Evolutionary conservation across 2,329 filamentous ascomycete species (phyloP), one percentile per base, ranked within the genome.

Genomic region (Colletotrichum magnum): DNA sequence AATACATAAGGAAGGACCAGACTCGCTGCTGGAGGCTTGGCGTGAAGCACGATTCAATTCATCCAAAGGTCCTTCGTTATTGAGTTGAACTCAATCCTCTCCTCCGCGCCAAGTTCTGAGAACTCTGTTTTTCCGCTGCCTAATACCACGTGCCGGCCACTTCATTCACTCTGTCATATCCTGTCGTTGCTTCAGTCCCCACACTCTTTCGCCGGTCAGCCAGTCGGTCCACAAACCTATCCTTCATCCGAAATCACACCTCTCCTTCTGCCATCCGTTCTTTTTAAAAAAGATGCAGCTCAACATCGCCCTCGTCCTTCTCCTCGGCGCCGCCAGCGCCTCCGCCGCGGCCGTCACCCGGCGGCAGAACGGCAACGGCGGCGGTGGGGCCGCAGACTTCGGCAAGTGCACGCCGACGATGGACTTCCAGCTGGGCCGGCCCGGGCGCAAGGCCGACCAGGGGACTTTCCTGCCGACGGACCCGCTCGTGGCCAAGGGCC

Each of bases 401-500:
- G 85, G 86, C 51, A 73, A 74, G 26, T 88, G 86, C 75, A 79
- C 75, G 4, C 86, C 86, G 6, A 84, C 81, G 28, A 87, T 87
- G 75, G 85, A 89, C 77, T 89, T 89, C 78, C 82, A 87, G 73
- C 82, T 84, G 43, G 88, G 88, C 15, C 85, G 86, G 2, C 73
- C 80, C 53, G 85, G 85, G n/a, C 87, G 88, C 62, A 76, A 81
- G 9, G 78, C 82, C 21, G 80, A 80, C 57, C 87, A 89, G 76
- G 86, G 84, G 74, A 89, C 88, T 36, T 91, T 90, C 84, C 82
- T 88, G 72, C 86, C 89, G 48, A 83, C 81, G 13, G 88, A 90
- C 74, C 77, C 85, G 9, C 74, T 86, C 6, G 84, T 89, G 32
- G 85, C 84, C 71, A 77, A 86, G 74, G 87, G 87, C 36, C 87